Evolutionary conservation across 345 rosid species (phyloP).

Genomic region (Aethionema arabicum): DNA sequence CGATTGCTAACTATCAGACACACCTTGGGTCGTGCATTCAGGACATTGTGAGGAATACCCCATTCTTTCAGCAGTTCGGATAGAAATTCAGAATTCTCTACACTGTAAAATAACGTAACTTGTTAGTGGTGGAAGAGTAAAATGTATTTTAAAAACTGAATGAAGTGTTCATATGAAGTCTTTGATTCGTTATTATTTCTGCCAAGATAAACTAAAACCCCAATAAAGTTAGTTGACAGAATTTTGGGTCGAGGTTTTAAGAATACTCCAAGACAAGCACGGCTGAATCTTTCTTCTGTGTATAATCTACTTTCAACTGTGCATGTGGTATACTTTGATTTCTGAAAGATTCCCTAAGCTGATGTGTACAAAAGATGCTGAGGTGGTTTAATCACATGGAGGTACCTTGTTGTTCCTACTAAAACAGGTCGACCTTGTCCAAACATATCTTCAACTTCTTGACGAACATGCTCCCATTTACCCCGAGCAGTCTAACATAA

Average conservation of each 20-base stretch:
- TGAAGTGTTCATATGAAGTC: background rate
- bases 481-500: slow-evolving; percentile 76
- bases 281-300: slow-evolving; percentile 1
- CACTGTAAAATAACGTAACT: slow-evolving; percentile 56
- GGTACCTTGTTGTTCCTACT: slow-evolving; percentile 93
- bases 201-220: slow-evolving; percentile 1
- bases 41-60: slow-evolving; percentile 86
- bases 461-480: slow-evolving; percentile 86
- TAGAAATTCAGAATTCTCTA: slow-evolving; percentile 87
- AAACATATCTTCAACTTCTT: slow-evolving; percentile 90
- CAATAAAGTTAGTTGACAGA: background rate
- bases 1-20: slow-evolving; percentile 20
- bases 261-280: slow-evolving; percentile 12
- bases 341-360: background rate
- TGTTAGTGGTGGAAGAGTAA: slow-evolving; percentile 10
- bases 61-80: slow-evolving; percentile 77
- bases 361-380: slow-evolving; percentile 15
- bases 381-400: slow-evolving; percentile 11
- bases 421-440: slow-evolving; percentile 94
- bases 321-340: slow-evolving; percentile 12
- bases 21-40: slow-evolving; percentile 97
- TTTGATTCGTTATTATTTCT: slow-evolving; percentile 10
- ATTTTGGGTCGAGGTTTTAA: background rate
- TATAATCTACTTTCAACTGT: background rate
- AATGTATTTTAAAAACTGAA: background rate